These are phyloP conservation scores for Odonthalia washingtoniensis DNA, from an alignment of 31 red algal species.

Conservation along the genomic window DNA sequence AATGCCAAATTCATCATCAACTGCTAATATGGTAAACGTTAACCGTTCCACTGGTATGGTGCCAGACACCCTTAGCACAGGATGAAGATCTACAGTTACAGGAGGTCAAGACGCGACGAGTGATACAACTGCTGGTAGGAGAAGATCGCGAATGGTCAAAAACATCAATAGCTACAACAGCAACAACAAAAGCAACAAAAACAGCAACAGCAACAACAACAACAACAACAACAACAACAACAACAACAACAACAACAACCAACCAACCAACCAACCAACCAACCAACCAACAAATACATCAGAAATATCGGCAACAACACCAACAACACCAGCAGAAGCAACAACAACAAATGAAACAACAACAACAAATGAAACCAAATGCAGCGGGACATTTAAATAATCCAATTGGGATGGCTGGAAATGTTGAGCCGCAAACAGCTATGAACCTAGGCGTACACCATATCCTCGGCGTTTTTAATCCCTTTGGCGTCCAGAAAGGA, in stretches of 20 bases:
- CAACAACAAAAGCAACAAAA: slow-evolving; percentile 28
- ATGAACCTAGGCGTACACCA: not conserved
- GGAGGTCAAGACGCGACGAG: slow-evolving; percentile 11
- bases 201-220: slow-evolving; percentile 13
- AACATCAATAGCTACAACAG: not conserved
- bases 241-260: slow-evolving; percentile 19
- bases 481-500: not conserved
- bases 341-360: slow-evolving; percentile 60
- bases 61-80: not conserved
- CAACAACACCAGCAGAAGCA: no score
- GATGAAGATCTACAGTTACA: slow-evolving; percentile 28
- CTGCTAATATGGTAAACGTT: slow-evolving; percentile 44
- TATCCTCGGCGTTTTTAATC: not conserved
- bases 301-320: slow-evolving; percentile 57
- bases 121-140: no score
- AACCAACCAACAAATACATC: slow-evolving; percentile 20
- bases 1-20: slow-evolving; percentile 64
- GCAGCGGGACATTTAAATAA: slow-evolving; percentile 9
- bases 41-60: not conserved
- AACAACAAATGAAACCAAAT: slow-evolving; percentile 50
- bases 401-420: not conserved
- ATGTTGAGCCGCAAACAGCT: not conserved
- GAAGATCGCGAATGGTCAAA: not conserved
- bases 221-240: slow-evolving; percentile 20
- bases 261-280: not conserved